phyloP scores from a whole-genome alignment of 1,284 basidiomycete species.

The Ganoderma meredithae region DNA sequence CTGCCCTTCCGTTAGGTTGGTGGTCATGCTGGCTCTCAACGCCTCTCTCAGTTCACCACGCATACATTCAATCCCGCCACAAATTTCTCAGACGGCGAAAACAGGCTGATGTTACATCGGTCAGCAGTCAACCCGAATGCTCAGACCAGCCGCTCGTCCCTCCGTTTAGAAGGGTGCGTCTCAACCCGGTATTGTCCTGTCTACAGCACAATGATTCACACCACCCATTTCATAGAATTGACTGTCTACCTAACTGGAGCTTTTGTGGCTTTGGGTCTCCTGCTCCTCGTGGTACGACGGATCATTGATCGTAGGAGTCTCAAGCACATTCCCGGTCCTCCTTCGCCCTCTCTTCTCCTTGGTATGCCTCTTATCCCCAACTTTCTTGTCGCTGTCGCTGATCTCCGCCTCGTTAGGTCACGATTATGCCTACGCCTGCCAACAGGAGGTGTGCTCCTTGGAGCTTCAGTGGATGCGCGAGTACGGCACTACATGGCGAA shows the following conservation, averaged over 20 bases:
- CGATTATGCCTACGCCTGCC: conserved; percentile 28
- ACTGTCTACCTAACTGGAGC: neutral
- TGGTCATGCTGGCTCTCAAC: neutral
- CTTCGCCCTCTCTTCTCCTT: neutral
- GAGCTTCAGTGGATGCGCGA: conserved; percentile 35
- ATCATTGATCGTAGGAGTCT: neutral
- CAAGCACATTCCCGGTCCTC: conserved; percentile 7
- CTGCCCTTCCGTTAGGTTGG: neutral
- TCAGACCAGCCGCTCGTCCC: neutral
- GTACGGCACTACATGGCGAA: conserved; percentile 36
- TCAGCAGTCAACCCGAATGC: neutral
- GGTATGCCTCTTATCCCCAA: neutral
- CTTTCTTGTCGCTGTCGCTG: neutral
- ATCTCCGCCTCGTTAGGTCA: conserved; percentile 19
- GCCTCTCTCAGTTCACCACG: neutral
- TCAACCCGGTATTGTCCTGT: neutral
- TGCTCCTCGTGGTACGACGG: neutral
- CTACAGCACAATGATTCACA: neutral
- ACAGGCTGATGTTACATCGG: neutral
- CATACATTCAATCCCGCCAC: neutral
- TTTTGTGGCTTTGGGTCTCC: neutral
- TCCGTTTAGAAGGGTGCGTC: neutral
- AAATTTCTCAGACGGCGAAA: neutral
- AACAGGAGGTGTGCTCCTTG: conserved; percentile 32
- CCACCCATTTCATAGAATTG: too few species aligned